These are phyloP conservation scores for Entomophthora muscae DNA, from an alignment of 371 early-diverging fungal species.

Conservation along the genomic window DNA sequence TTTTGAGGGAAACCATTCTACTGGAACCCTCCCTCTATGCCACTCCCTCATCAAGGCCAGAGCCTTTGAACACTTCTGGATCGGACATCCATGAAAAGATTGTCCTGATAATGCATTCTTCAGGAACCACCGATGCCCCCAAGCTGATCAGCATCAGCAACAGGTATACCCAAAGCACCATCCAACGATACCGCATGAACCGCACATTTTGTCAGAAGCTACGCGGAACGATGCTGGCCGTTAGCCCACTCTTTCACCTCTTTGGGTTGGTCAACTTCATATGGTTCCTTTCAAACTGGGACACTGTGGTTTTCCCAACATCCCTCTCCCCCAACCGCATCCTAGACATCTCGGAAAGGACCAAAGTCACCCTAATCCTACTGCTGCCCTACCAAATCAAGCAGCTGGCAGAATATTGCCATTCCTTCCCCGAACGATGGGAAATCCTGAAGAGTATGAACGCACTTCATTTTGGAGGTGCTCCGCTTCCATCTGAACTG, in stretches of 20 bases:
- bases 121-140: neutral
- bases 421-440: neutral
- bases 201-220: neutral
- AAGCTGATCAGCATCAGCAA: neutral
- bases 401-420: neutral
- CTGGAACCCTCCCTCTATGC: neutral
- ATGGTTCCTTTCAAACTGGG: neutral
- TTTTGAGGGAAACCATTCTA: neutral
- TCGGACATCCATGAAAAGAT: neutral
- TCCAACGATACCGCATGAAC: neutral
- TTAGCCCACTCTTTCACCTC: neutral
- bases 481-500: neutral
- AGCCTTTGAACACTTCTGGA: neutral
- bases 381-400: conserved; percentile 1
- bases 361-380: neutral
- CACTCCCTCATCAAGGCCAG: neutral
- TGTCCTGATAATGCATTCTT: conserved; percentile 1
- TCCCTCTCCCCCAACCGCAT: neutral
- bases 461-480: neutral
- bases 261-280: neutral
- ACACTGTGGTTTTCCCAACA: neutral
- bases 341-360: neutral
- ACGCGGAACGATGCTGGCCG: neutral
- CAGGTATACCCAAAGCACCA: neutral
- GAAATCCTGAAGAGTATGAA: neutral